phyloP scores from a whole-genome alignment of 305 asterid species.

The Rubia peregrina region DNA sequence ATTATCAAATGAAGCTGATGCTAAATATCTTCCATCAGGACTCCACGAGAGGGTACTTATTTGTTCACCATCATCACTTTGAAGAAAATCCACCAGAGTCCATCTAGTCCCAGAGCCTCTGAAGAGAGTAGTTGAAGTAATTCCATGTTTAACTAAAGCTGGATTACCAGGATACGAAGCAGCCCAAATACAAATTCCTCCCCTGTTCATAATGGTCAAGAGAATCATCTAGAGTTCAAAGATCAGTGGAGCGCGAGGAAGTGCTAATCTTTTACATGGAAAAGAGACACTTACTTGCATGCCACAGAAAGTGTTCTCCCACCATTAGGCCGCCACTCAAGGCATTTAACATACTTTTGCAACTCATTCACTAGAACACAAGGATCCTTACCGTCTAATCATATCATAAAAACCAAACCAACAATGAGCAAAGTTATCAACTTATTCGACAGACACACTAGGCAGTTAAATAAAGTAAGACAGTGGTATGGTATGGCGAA shows the following conservation, averaged over 20 bases:
- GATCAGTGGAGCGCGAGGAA: slow-evolving; percentile 11
- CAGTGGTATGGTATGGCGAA: slow-evolving; percentile 9
- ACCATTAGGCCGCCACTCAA: slow-evolving; percentile 95
- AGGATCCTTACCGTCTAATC: slow-evolving; percentile 63
- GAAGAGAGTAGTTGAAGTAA: slow-evolving; percentile 54
- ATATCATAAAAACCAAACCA: neutral
- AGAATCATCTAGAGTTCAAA: slow-evolving; percentile 11
- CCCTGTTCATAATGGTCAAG: slow-evolving; percentile 40
- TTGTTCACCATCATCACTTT: slow-evolving; percentile 57
- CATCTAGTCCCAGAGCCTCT: slow-evolving; percentile 75
- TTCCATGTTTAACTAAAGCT: slow-evolving; percentile 71
- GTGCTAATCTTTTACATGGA: slow-evolving; percentile 16
- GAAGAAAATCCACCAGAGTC: slow-evolving; percentile 87
- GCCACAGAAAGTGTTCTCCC: slow-evolving; percentile 84
- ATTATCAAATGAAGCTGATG: slow-evolving; percentile 85
- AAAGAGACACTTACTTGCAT: slow-evolving; percentile 64
- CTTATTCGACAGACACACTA: neutral
- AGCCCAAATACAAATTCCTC: slow-evolving; percentile 93
- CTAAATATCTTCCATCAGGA: slow-evolving; percentile 96
- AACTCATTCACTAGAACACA: slow-evolving; percentile 55
- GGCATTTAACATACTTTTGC: slow-evolving; percentile 64
- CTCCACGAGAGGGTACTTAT: slow-evolving; percentile 92
- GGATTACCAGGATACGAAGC: slow-evolving; percentile 85
- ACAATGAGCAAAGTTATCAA: neutral
- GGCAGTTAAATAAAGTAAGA: slow-evolving; percentile 14